A percentile compares a stretch with the other conserved stretches of the same genome.
phyloP scores from a whole-genome alignment of 257 asterid genomes.

The Nicotiana paniculata region DNA sequence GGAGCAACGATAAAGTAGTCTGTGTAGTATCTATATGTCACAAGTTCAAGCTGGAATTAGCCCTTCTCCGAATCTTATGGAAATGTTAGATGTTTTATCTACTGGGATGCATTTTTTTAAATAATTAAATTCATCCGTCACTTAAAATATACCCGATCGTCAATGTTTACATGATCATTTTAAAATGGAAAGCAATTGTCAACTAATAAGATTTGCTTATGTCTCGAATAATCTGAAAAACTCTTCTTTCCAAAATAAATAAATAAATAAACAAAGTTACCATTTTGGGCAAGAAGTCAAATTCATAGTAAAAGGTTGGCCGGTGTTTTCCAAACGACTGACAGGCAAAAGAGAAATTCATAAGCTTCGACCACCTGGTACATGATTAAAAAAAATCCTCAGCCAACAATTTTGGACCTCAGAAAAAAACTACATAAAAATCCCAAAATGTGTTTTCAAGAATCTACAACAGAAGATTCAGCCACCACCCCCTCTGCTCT shows the following conservation, averaged over 20 bases:
- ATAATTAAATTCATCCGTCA: too few species aligned
- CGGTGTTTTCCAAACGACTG: background rate
- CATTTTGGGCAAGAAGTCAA: background rate
- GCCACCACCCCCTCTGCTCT: background rate
- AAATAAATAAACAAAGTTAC: background rate
- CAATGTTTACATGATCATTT: too few species aligned
- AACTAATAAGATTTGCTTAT: too few species aligned
- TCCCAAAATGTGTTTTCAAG: background rate
- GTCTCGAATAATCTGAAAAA: background rate
- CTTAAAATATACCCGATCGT: too few species aligned
- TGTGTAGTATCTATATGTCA: too few species aligned
- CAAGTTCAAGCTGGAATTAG: too few species aligned
- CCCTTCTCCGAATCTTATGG: too few species aligned
- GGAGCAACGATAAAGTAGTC: too few species aligned
- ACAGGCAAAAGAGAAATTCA: background rate
- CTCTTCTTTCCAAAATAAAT: background rate
- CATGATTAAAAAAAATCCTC: background rate
- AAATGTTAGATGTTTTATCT: too few species aligned
- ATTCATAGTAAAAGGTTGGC: background rate
- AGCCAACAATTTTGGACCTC: conserved; percentile 18
- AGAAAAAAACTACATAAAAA: background rate
- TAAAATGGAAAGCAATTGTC: too few species aligned
- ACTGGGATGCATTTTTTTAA: too few species aligned
- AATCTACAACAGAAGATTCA: conserved; percentile 4
- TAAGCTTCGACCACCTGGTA: background rate